Conservation (phyloP, 1,284 basidiomycete species). For the Irpex rosettiformis region DNA sequence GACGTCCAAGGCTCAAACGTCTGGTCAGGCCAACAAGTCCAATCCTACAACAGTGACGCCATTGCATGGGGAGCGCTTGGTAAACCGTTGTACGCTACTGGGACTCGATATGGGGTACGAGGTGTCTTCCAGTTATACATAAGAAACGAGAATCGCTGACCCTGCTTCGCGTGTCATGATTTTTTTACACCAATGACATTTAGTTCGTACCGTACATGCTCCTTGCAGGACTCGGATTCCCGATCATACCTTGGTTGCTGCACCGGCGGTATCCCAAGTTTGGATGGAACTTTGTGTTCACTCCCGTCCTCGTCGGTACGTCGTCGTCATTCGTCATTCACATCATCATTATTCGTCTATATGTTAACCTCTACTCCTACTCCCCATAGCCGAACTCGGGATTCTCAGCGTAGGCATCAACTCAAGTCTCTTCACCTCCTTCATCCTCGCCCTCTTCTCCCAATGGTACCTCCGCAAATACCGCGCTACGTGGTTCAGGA, state of each 20-base stretch:
- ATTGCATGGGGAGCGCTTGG: conserved; percentile 57
- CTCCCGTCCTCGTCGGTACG: conserved; percentile 41
- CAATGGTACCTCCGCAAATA: conserved; percentile 37
- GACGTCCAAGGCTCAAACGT: conserved; percentile 39
- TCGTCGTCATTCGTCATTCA: conserved; percentile 11
- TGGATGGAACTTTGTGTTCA: conserved; percentile 43
- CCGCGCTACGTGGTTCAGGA: conserved; percentile 44
- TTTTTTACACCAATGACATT: background rate
- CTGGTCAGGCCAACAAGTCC: conserved; percentile 46
- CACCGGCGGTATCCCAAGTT: conserved; percentile 44
- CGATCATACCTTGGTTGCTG: conserved; percentile 50
- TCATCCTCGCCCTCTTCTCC: conserved; percentile 46
- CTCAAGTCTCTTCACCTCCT: conserved; percentile 40
- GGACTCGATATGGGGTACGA: conserved; percentile 25
- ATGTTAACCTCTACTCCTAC: conserved; percentile 16
- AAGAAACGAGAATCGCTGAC: too few species aligned
- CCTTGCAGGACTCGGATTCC: conserved; percentile 46
- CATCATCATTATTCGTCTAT: background rate
- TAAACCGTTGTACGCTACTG: conserved; percentile 28
- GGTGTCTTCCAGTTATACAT: too few species aligned
- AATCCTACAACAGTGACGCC: conserved; percentile 42
- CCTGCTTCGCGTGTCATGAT: too few species aligned
- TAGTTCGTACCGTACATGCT: conserved; percentile 46
- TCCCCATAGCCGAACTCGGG: conserved; percentile 34
- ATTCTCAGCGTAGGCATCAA: conserved; percentile 49